Percentiles rank a stretch among this genome's conserved stretches.
Evolutionary conservation across 164 flowering plant genomes (phyloP).

Genomic region (Tetrastigma voinierianum): DNA sequence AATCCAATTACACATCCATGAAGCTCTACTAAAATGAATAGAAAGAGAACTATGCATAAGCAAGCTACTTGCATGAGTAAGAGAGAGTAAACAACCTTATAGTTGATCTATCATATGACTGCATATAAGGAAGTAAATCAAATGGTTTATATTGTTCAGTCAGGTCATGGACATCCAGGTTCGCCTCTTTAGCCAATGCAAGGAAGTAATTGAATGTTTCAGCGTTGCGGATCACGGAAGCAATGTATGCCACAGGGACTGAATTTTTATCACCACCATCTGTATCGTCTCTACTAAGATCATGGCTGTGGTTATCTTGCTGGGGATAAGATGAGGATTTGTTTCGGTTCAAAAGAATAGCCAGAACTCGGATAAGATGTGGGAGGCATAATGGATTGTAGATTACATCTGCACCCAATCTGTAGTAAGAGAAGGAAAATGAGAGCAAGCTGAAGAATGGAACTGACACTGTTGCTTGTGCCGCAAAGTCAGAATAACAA

Average conservation of each 20-base stretch:
- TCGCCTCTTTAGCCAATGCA: conserved; percentile 43
- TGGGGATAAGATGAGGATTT: conserved; percentile 4
- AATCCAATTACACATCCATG: too few species aligned
- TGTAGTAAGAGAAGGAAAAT: conserved; percentile 24
- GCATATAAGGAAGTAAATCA: conserved; percentile 75
- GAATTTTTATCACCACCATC: conserved; percentile 6
- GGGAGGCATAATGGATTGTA: conserved; percentile 85
- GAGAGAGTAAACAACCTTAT: conserved; percentile 43
- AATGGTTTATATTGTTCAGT: conserved; percentile 44
- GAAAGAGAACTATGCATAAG: background rate
- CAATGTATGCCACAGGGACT: conserved; percentile 63
- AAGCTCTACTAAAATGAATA: background rate
- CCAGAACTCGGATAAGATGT: conserved; percentile 68
- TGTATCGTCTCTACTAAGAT: background rate
- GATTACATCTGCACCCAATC: conserved; percentile 94
- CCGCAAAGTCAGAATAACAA: too few species aligned
- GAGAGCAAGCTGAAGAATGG: too few species aligned
- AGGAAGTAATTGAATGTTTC: conserved; percentile 74
- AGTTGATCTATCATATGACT: conserved; percentile 54
- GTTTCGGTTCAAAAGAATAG: conserved; percentile 14
- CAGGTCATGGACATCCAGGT: conserved; percentile 53
- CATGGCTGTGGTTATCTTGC: background rate
- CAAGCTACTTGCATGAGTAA: conserved; percentile 14
- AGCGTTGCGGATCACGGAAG: conserved; percentile 75
- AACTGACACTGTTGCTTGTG: too few species aligned